Evolutionary conservation across 805 yeast species (phyloP).

Genomic region (Saccharomyces kudriavzevii): DNA sequence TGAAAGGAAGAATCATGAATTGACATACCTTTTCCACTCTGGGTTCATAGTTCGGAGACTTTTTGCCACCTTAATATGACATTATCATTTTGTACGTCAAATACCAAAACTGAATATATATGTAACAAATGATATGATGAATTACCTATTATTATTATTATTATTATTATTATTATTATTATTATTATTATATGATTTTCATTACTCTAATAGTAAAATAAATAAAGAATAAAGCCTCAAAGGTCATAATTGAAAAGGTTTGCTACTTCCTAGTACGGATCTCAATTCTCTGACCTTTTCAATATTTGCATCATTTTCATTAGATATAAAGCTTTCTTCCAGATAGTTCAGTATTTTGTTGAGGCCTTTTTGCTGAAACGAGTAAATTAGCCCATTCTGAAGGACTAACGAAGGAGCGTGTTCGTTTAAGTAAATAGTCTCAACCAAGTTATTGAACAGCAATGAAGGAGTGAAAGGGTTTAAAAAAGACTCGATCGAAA

Average conservation of each 20-base stretch:
- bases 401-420: conserved; percentile 5
- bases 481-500: conserved; percentile 18
- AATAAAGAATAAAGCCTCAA: conserved; percentile 18
- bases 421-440: conserved; percentile 21
- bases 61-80: background rate
- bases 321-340: conserved; percentile 8
- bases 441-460: conserved; percentile 27
- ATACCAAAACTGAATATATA: background rate
- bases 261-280: conserved; percentile 1
- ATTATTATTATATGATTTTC: background rate
- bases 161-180: background rate
- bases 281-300: conserved; percentile 13
- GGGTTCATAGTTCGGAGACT: background rate
- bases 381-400: conserved; percentile 12
- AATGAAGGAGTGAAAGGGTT: conserved; percentile 16
- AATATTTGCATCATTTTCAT: conserved; percentile 11
- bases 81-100: background rate
- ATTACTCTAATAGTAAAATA: background rate
- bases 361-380: conserved; percentile 8
- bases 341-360: conserved; percentile 6
- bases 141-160: background rate
- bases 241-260: background rate
- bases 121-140: no score
- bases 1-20: background rate
- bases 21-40: background rate